Evolutionary conservation across 1,139 yeast genomes (phyloP).

Genomic region (Blastobotrys indianensis): DNA sequence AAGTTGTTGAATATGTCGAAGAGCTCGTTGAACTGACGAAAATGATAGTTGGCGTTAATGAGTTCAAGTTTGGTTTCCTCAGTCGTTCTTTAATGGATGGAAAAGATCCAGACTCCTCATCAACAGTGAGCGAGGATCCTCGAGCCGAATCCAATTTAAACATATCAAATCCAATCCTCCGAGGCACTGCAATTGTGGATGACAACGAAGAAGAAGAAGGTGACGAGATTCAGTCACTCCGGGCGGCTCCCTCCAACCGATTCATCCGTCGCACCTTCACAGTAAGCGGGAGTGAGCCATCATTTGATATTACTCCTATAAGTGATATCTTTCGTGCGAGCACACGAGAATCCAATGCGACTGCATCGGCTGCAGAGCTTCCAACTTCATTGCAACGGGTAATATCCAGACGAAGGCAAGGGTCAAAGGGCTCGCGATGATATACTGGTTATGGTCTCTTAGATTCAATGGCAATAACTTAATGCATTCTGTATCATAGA

Average conservation of each 20-base stretch:
- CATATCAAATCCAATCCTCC: neutral
- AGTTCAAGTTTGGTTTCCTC: conserved; percentile 45
- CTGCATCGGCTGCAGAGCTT: conserved; percentile 3
- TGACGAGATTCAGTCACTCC: conserved; percentile 2
- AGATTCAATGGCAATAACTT: no score
- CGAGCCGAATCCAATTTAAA: neutral
- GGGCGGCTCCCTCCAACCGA: neutral
- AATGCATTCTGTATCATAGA: neutral
- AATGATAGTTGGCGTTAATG: conserved; percentile 43
- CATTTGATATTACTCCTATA: conserved; percentile 2
- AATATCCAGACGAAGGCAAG: conserved; percentile 6
- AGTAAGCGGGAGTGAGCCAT: conserved; percentile 7
- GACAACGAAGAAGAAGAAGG: conserved; percentile 5
- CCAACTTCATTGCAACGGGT: conserved; percentile 10
- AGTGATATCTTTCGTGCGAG: neutral
- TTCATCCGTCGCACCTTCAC: conserved; percentile 11
- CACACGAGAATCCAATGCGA: neutral
- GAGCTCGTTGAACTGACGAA: conserved; percentile 39
- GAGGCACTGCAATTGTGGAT: neutral
- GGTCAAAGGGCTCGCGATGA: no score
- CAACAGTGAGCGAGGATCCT: neutral
- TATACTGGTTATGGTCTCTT: no score
- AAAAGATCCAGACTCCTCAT: conserved; percentile 2
- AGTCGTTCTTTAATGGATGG: conserved; percentile 36
- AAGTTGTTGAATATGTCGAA: conserved; percentile 45